Evolutionary conservation across 306 rosid species (phyloP).

Genomic region (Echinosophora koreensis): DNA sequence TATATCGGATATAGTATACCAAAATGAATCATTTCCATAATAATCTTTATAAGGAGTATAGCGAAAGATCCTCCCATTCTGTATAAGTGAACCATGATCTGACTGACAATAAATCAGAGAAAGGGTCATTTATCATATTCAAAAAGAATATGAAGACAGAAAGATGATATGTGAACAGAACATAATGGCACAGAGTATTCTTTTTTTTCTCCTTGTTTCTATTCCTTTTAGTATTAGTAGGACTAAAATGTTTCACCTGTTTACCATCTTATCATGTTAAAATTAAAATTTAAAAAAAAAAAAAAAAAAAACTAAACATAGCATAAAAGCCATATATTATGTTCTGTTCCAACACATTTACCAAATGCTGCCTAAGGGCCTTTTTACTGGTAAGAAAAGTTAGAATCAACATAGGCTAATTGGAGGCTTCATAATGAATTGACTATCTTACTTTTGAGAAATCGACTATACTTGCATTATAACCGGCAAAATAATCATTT

Average conservation of each 20-base stretch:
- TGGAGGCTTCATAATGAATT: slow-evolving; percentile 18
- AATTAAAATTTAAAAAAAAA: too few species aligned
- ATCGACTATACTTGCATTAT: slow-evolving; percentile 65
- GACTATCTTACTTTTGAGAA: slow-evolving; percentile 66
- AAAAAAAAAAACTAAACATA: too few species aligned
- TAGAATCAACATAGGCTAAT: slow-evolving; percentile 18
- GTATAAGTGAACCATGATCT: slow-evolving; percentile 75
- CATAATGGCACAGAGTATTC: too few species aligned
- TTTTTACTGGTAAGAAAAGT: slow-evolving; percentile 10
- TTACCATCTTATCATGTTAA: too few species aligned
- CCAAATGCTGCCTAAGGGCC: background rate
- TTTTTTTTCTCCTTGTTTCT: too few species aligned
- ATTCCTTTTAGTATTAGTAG: too few species aligned
- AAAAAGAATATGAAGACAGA: slow-evolving; percentile 26
- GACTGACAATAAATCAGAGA: slow-evolving; percentile 60
- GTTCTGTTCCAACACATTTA: too few species aligned
- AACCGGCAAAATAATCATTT: slow-evolving; percentile 86
- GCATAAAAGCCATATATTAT: too few species aligned
- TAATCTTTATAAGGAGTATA: slow-evolving; percentile 77
- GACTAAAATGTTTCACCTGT: too few species aligned
- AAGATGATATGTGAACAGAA: background rate
- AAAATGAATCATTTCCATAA: slow-evolving; percentile 76
- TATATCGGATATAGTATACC: slow-evolving; percentile 79
- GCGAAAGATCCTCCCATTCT: slow-evolving; percentile 69
- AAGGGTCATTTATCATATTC: slow-evolving; percentile 12